A percentile compares a stretch with the other conserved stretches of the same genome.
phyloP scores from a whole-genome alignment of 2,329 filamentous ascomycete genomes.

The Fusarium humuli region DNA sequence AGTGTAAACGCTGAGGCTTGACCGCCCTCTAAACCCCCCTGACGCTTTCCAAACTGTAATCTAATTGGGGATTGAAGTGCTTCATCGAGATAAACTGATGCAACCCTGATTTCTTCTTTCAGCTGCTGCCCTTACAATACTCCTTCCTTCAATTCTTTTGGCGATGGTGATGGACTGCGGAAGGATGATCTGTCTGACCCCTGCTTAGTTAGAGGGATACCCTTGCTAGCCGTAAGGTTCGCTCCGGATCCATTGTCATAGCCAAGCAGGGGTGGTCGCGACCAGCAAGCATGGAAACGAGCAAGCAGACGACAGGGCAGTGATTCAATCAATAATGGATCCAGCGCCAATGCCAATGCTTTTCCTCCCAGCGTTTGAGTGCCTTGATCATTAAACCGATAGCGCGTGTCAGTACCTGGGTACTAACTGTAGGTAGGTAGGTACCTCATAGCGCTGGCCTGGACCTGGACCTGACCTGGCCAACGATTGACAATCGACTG shows the following conservation, averaged over 20 bases:
- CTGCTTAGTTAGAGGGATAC: constrained; percentile 18
- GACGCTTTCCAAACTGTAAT: constrained; percentile 11
- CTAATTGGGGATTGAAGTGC: constrained; percentile 20
- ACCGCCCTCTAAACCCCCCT: constrained; percentile 6
- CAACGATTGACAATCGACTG: constrained; percentile 27
- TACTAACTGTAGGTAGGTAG: background rate
- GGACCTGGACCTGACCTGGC: constrained; percentile 12
- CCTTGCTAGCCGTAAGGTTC: constrained; percentile 36
- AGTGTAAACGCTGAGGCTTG: constrained; percentile 31
- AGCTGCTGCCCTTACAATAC: constrained; percentile 27
- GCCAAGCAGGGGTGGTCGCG: constrained; percentile 11
- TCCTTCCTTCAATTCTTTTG: constrained; percentile 4
- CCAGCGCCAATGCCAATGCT: background rate
- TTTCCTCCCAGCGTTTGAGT: constrained; percentile 8
- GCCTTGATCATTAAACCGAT: constrained; percentile 18
- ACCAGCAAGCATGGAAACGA: constrained; percentile 10
- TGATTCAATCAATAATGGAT: constrained; percentile 28
- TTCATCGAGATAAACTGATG: background rate
- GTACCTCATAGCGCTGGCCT: constrained; percentile 14
- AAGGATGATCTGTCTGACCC: constrained; percentile 25
- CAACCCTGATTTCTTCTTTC: constrained; percentile 16
- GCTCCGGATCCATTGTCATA: constrained; percentile 26
- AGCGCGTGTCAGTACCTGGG: constrained; percentile 10
- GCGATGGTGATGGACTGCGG: constrained; percentile 11
- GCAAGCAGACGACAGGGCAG: constrained; percentile 1